Percentiles rank a stretch among this genome's conserved stretches.
Conservation (phyloP, 169 alveolate genomes). For the Cryptosporidium sp. region DNA sequence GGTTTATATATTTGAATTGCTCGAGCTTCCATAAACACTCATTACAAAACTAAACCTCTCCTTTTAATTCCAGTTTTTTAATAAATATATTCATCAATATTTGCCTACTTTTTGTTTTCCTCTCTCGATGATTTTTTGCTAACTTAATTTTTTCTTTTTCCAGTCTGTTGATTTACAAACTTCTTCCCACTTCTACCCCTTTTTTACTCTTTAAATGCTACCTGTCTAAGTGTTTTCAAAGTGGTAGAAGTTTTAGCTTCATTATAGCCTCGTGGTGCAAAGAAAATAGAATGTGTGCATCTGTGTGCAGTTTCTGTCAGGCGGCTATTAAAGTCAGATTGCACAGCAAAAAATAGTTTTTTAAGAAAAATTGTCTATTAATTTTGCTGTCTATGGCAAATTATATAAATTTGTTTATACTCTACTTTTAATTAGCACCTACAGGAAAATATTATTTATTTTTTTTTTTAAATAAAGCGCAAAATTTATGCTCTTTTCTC, state of each 20-base stretch:
- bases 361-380: background rate
- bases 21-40: slow-evolving; percentile 74
- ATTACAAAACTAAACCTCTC: slow-evolving; percentile 11
- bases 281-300: slow-evolving; percentile 29
- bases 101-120: background rate
- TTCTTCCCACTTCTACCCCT: background rate
- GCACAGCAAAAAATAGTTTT: background rate
- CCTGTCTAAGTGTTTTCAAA: slow-evolving; percentile 67
- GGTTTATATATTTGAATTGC: slow-evolving; percentile 75
- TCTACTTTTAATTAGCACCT: background rate
- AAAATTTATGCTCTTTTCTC: background rate
- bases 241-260: slow-evolving; percentile 59
- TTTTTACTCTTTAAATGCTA: background rate
- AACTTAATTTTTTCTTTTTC: background rate
- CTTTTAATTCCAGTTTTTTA: background rate
- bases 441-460: too few relatives aligned
- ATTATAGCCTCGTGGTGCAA: slow-evolving; percentile 9
- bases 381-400: background rate
- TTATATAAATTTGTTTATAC: too few relatives aligned
- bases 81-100: background rate
- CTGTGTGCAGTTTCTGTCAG: background rate
- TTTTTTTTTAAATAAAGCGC: too few relatives aligned
- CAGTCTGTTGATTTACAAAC: background rate
- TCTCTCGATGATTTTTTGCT: background rate
- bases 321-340: background rate